Percentiles rank a stretch among this genome's conserved stretches.
Conservation (phyloP, 805 yeast genomes). For the Komagataella phaffii region DNA sequence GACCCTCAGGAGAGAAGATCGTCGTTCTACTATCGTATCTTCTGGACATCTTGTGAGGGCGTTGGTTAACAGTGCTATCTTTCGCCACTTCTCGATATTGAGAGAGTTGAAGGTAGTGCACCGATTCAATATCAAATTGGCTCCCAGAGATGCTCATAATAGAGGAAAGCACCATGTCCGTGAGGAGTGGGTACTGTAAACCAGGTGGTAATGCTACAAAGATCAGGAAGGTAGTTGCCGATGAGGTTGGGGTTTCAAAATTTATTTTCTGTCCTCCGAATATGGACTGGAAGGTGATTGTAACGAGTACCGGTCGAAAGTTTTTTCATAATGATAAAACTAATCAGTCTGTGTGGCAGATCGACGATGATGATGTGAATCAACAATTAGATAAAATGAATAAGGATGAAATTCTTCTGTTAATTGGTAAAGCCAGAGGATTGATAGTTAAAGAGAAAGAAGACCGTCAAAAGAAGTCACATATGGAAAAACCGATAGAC, state of each 20-base stretch:
- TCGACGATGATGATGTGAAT: conserved; percentile 2
- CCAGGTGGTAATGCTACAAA: conserved; percentile 10
- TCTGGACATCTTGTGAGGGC: conserved; percentile 49
- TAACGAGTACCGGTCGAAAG: conserved; percentile 11
- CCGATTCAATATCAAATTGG: neutral
- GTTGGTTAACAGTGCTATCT: neutral
- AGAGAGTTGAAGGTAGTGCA: neutral
- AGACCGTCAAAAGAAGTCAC: neutral
- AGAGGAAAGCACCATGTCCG: neutral
- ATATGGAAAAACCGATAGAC: conserved; percentile 2
- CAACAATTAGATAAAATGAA: conserved; percentile 1
- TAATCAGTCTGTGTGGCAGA: conserved; percentile 11
- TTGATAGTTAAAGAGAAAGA: neutral
- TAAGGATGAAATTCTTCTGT: conserved; percentile 3
- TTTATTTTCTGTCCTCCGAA: neutral
- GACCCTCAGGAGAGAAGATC: conserved; percentile 96
- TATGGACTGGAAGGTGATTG: conserved; percentile 9
- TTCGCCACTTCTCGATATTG: neutral
- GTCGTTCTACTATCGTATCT: conserved; percentile 99
- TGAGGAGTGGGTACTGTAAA: conserved; percentile 12
- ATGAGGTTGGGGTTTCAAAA: conserved; percentile 1
- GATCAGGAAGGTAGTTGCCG: neutral
- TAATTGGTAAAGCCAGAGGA: conserved; percentile 5
- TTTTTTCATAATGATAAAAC: conserved; percentile 9
- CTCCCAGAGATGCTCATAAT: neutral